Base-by-base conservation (phyloP, 441 rosid species). In the Melastoma candidum region DNA sequence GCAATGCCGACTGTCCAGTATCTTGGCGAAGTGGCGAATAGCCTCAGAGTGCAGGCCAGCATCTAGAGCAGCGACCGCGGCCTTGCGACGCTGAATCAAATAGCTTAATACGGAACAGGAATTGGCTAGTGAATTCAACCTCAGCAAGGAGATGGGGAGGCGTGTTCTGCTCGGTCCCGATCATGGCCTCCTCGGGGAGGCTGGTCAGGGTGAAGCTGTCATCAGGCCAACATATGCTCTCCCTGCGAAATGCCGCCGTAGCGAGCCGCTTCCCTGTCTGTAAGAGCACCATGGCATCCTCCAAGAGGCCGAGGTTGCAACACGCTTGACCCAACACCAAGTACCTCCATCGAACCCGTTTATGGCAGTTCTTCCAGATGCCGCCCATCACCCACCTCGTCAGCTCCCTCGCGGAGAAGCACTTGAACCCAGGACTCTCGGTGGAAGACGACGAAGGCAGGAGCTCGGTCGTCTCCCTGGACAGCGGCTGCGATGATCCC, bases 211-310 rank as follows among this genome's bases (percentile, higher is more conserved):
- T 74, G 75, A 92, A 92, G 66, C 94, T 85, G 41, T 92, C 98
- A 0, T 92, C 98, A 0, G 98, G 77, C 75, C 70, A 78, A 17
- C 84, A 88, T 14, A 82, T 82, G 70, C 97, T 88, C 66, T 88
- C 75, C 0, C 95, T 94, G 54, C 98, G 98, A 58, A 78, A 77
- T 2, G 97, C 97, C 4, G 90, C 97, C 0, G 85, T 77, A 27
- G 90, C 83, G 32, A 92, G 72, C 53, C 98, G 92, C 71, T 92
- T 92, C 3, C 97, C 95, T 52, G 94, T 85, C 63, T 92, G 97
- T 36, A 92, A 86, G n/a, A 92, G 94, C 9, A 73, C 94, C 87
- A 92, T 77, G 0, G 97, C 96, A 57, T 92, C 98, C 64, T 92
- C 98, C 98, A 92, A 85, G 1, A 88, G 67, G 48, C 98, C 97